Conservation (phyloP, 805 yeast species). For the Pichia manshurica region DNA sequence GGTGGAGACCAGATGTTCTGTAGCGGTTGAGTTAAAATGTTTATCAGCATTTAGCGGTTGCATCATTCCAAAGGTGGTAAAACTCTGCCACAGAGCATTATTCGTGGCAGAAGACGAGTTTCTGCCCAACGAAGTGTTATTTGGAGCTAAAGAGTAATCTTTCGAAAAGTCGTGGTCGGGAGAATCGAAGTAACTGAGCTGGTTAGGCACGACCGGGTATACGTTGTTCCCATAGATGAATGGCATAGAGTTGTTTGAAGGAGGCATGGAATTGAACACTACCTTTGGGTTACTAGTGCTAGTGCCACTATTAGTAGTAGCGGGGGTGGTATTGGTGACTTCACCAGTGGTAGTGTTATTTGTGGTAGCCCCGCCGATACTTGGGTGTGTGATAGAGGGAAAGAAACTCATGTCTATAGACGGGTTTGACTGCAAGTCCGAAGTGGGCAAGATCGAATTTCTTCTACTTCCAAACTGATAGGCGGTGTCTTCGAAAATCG, state of each 20-base stretch:
- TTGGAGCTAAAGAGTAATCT: conserved; percentile 17
- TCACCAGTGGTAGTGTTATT: background rate
- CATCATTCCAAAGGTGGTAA: conserved; percentile 9
- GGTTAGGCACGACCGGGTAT: background rate
- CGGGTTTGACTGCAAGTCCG: background rate
- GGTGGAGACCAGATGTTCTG: conserved; percentile 24
- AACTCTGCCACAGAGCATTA: background rate
- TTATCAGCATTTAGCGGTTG: conserved; percentile 28
- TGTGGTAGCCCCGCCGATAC: background rate
- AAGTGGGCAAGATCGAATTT: conserved; percentile 15
- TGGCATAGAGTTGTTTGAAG: background rate
- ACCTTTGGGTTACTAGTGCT: background rate
- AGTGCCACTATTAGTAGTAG: background rate
- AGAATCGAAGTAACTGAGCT: conserved; percentile 1
- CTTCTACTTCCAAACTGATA: conserved; percentile 18
- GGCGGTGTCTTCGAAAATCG: conserved; percentile 20
- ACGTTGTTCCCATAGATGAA: background rate
- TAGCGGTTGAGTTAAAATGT: conserved; percentile 16
- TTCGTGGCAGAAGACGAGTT: background rate
- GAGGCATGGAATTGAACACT: background rate
- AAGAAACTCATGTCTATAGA: background rate
- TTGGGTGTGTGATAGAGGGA: background rate
- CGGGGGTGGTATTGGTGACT: background rate
- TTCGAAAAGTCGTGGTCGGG: conserved; percentile 4
- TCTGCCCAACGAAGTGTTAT: conserved; percentile 7